Base-by-base conservation (phyloP, 305 asterid genomes). In the Fraxinus floribunda region DNA sequence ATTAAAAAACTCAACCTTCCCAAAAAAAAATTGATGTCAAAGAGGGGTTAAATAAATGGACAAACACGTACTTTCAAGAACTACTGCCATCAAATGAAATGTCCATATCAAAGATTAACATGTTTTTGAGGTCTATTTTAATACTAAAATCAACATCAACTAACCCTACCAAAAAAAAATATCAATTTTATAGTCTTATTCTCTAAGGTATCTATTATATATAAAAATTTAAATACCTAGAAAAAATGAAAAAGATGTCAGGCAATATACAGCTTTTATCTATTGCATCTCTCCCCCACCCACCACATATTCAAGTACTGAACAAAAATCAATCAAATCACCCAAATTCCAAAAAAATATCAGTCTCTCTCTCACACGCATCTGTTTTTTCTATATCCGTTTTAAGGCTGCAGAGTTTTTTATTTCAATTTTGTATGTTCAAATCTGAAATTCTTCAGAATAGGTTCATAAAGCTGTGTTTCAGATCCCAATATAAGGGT, bases 401-500 rank as follows among this genome's bases (percentile, higher is more conserved):
- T 11, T 77, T 38, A 20, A 80, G 76, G 62, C 84, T 64, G 85
- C 84, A 79, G 20, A 75, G 44, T 85, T 79, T 34, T 18, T 16
- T 24, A 7, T 71, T 15, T 52, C 83, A 73, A 78, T 84, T 87
- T 80, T 71, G 20, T 84, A 78, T 86, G 89, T 86, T 83, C 84
- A 84, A 79, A 82, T 85, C 88, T 88, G 88, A 86, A 84, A 77
- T 87, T 79, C 79, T 83, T 82, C 87, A 76, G 85, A 62, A 87
- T 80, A 79, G 92, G 86, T 86, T 57, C 91, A 90, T 90, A 91
- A 93, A 92, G 97, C 90, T 86, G 87, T 81, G 89, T 86, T 89
- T 85, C 90, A 89, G 89, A 91, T 91, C 94, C 97, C 95, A 83
- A 90, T 86, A 84, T 80, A 71, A 73, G 79, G 60, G 72, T 49